Base-by-base conservation (phyloP, 805 yeast genomes). In the Priceomyces medius region DNA sequence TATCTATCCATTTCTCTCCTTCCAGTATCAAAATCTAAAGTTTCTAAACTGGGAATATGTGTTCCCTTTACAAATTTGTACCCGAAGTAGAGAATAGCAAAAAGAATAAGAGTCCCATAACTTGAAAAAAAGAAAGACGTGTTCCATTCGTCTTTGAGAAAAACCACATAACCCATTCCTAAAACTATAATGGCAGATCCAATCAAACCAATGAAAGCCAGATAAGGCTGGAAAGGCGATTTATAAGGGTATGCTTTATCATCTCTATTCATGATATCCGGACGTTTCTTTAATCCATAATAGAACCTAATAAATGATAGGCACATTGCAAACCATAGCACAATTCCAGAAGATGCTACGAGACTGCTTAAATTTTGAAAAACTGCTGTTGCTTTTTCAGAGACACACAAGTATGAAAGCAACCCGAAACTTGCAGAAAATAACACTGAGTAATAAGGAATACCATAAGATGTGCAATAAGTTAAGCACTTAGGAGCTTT, bases 291-390 rank as follows among this genome's bases (percentile, higher is more conserved):
- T 46, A 84, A 60, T 0, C 86, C 90, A 46, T 72, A 77, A 58
- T 75, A 80, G 53, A 83, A 84, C 40, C 90, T 61, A 28, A 84
- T 56, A 54, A 73, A 85, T 2, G 88, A 71, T 13, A 81, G 55
- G 50, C 85, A 80, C 76, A 84, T 78, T 4, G 88, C 85, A 48
- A 74, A 72, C 96, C 96, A 88, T 32, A 85, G 88, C 26, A 88
- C 62, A 40, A 88, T 76, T 0, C 89, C 90, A 1, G 90, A 76
- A 0, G 90, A 79, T 2, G 90, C 80, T 39, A 86, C 76, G 26
- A 86, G 71, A 49, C 81, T 80, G 6, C 85, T 76, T 43, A 86
- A 64, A 50, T 83, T 77, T 45, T 79, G 84, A 49, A 87, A 86
- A 4, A 83, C 83, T 12, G 67, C 61, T 12, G 84, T 76, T 0